phyloP scores from a whole-genome alignment of 176 grass and related monocot genomes.

The Musa schizocarpa region DNA sequence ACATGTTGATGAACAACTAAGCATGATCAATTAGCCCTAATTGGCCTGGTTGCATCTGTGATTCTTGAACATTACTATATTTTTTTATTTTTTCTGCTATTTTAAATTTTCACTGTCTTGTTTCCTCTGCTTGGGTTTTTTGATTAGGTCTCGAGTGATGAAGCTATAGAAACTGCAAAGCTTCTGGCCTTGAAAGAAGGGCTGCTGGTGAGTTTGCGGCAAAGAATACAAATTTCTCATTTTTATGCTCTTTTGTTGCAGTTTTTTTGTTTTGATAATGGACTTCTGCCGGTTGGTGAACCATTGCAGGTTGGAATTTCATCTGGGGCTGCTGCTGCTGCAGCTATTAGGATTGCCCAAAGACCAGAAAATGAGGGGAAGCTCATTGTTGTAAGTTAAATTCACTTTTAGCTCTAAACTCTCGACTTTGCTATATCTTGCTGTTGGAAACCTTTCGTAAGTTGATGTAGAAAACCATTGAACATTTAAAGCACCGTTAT shows the following conservation, averaged over 20 bases:
- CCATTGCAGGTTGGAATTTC: slow-evolving; percentile 69
- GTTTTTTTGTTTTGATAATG: neutral
- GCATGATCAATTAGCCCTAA: no score
- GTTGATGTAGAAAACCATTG: neutral
- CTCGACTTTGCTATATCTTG: neutral
- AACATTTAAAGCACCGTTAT: no score
- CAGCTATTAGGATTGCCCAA: slow-evolving; percentile 57
- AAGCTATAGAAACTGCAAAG: slow-evolving; percentile 76
- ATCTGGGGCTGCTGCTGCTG: slow-evolving; percentile 68
- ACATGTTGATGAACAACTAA: no score
- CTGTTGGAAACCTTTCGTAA: neutral
- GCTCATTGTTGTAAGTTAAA: slow-evolving; percentile 72
- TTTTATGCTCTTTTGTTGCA: no score
- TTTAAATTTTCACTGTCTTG: neutral
- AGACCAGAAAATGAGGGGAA: slow-evolving; percentile 75
- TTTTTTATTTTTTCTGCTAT: neutral
- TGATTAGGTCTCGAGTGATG: slow-evolving; percentile 65
- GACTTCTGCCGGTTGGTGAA: slow-evolving; percentile 1
- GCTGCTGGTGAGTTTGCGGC: slow-evolving; percentile 41
- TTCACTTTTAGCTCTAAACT: neutral
- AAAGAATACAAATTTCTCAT: neutral
- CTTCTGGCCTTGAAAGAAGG: slow-evolving; percentile 77
- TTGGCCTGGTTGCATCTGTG: neutral
- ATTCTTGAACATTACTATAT: neutral
- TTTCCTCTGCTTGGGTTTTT: neutral